Percentiles rank a stretch among this genome's conserved stretches.
Conservation (phyloP, 352 stramenopile species). For the Pythium coloratum region DNA sequence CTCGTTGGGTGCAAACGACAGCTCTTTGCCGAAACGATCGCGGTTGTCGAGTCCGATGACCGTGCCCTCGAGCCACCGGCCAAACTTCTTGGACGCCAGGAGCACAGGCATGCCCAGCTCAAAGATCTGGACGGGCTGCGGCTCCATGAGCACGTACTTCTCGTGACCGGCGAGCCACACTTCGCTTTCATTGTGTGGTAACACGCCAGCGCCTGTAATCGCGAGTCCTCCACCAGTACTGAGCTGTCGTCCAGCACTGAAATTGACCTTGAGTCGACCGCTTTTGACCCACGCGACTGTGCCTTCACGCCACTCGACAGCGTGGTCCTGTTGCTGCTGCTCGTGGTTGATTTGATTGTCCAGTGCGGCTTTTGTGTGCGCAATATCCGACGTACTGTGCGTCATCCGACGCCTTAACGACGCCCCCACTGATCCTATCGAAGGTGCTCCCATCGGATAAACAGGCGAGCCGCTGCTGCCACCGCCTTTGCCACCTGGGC, state of each 20-base stretch:
- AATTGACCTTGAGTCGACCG: constrained; percentile 60
- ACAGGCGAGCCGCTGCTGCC: not conserved
- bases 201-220: not conserved
- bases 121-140: constrained; percentile 52
- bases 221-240: constrained; percentile 14
- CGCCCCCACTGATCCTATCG: not conserved
- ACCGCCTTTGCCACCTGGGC: not conserved
- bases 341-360: constrained; percentile 1
- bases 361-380: constrained; percentile 4
- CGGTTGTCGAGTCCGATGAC: constrained; percentile 41
- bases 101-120: constrained; percentile 49
- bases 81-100: constrained; percentile 50
- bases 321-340: not conserved
- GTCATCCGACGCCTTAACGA: constrained; percentile 25
- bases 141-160: constrained; percentile 45
- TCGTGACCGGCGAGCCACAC: constrained; percentile 51
- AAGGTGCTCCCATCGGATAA: constrained; percentile 3
- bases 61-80: constrained; percentile 46
- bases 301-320: constrained; percentile 55
- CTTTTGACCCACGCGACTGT: constrained; percentile 61
- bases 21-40: constrained; percentile 43
- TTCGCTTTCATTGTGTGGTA: constrained; percentile 27
- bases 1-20: constrained; percentile 41
- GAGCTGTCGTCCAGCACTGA: constrained; percentile 43
- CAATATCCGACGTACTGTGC: constrained; percentile 17